Evolutionary conservation across 1,284 basidiomycete genomes (phyloP), one percentile per base, ranked within the genome.

Genomic region (Athelia sp.): DNA sequence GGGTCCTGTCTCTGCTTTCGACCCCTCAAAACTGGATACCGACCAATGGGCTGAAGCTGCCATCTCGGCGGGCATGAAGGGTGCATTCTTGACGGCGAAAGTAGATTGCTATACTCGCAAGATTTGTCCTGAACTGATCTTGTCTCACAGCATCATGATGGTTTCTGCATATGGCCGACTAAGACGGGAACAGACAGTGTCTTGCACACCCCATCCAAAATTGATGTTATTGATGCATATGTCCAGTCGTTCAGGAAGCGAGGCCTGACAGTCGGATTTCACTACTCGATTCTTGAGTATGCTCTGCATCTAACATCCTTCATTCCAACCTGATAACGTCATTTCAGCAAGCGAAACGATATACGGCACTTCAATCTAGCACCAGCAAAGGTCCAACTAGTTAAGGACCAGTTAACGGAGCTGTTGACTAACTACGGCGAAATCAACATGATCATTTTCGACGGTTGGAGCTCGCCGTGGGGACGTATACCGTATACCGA

Each of bases 401-500:
- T 52, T n/a, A 52, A 49, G 43, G 43, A 34, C 8, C 51, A 52
- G 17, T 43, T 52, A 19, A 49, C 47, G 2, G 51, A 52, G 31
- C 35, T 52, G 11, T 48, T 52, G 24, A 52, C 47, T 3, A 44
- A 49, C 15, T 52, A 52, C 40, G 51, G 51, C 14, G 44, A 29
- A 11, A 52, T 52, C n/a, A 43, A 49, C 29, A 43, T 52, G 17
- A 43, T 52, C 17, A 43, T 52, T 18, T 52, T 52, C 34, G 51
- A 52, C 24, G 51, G 47, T 18, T 52, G 51, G 51, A 18, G 29
- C 34, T 47, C 51, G 23, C 51, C 51, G 23, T 52, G 51, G 51
- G 49, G 51, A 18, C 51, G 51, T 8, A 52, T 52, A 22, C 42
- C 51, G n/a, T 52, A 52, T 29, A 48, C 42, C 17, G 51, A 52